phyloP scores from a whole-genome alignment of 1,284 basidiomycete species.

The Leccinum cinnamomeum region DNA sequence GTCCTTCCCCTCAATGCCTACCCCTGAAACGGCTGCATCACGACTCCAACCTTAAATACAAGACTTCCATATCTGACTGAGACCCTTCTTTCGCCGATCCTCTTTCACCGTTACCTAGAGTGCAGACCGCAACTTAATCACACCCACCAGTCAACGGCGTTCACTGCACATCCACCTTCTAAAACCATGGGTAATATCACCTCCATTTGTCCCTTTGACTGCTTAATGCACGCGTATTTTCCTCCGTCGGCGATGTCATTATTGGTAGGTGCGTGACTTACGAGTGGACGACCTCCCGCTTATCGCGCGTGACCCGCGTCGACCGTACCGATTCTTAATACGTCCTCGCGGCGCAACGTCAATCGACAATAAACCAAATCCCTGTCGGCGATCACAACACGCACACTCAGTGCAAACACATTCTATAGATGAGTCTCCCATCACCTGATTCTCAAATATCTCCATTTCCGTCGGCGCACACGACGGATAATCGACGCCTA shows the following conservation, averaged over 20 bases:
- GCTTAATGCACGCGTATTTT: neutral
- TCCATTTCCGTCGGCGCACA: slow-evolving; percentile 10
- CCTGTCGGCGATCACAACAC: slow-evolving; percentile 25
- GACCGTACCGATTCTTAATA: slow-evolving; percentile 5
- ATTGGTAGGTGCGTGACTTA: neutral
- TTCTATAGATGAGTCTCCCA: neutral
- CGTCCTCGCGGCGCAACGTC: slow-evolving; percentile 11
- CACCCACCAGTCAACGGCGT: slow-evolving; percentile 1
- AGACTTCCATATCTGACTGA: slow-evolving; percentile 3
- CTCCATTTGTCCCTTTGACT: neutral
- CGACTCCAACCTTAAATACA: slow-evolving; percentile 6
- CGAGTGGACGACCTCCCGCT: neutral
- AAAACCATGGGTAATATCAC: slow-evolving; percentile 10
- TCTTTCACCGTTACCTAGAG: slow-evolving; percentile 7
- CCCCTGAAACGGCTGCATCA: neutral
- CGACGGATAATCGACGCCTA: slow-evolving; percentile 3
- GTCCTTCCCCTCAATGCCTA: neutral
- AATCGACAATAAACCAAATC: neutral
- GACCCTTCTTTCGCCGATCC: slow-evolving; percentile 3
- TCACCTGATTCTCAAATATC: slow-evolving; percentile 9
- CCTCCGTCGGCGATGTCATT: neutral
- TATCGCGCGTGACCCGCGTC: slow-evolving; percentile 6
- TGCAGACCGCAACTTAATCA: slow-evolving; percentile 19
- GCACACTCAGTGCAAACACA: slow-evolving; percentile 8
- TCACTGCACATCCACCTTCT: slow-evolving; percentile 1